Evolutionary conservation across 306 rosid species (phyloP), one percentile per base, ranked within the genome.

Genomic region (Mucuna pruriens): DNA sequence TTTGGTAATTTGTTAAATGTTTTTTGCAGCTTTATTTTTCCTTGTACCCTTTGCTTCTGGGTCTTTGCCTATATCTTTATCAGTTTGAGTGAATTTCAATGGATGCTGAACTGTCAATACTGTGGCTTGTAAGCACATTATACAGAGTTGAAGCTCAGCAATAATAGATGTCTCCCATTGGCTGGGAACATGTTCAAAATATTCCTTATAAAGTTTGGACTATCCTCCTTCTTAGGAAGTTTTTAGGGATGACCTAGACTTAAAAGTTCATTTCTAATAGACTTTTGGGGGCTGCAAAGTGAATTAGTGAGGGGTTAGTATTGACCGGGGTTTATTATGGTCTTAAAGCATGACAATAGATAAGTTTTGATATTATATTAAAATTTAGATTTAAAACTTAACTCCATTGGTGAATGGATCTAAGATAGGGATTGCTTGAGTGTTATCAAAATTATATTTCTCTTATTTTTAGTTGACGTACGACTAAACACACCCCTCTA

Each of bases 21-120:
- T 46, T 34, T 46, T 42, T 65, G 25, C 26, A 6, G 34, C 22
- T 72, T 48, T 72, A 25, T 48, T 66, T 75, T 26, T 19, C 44
- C 44, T 39, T 22, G 20, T n/a, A 23, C 31, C 39, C 10, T 26
- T 51, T 38, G 12, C 12, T 36, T 40, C 4, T 71, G 46, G 20
- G 52, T 75, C 46, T 77, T 57, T 62, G 52, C 82, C 74, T 49
- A 16, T 39, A 78, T 71, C 20, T 79, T 48, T 13, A 4, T 44
- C 5, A 51, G 54, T 49, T 75, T 75, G 29, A 15, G n/a, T 39
- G 2, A 66, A 29, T 44, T 52, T 82, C 15, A 44, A 15, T 31
- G 64, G 33, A 57, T 54, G 55, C 7, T 75, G 25, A 74, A 20
- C 22, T 82, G 38, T 64, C 23, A 52, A 52, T 44, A 19, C 5